Evolutionary conservation across 2,329 filamentous ascomycete species (phyloP), one percentile per base, ranked within the genome.

Genomic region (Pseudocercospora musae): DNA sequence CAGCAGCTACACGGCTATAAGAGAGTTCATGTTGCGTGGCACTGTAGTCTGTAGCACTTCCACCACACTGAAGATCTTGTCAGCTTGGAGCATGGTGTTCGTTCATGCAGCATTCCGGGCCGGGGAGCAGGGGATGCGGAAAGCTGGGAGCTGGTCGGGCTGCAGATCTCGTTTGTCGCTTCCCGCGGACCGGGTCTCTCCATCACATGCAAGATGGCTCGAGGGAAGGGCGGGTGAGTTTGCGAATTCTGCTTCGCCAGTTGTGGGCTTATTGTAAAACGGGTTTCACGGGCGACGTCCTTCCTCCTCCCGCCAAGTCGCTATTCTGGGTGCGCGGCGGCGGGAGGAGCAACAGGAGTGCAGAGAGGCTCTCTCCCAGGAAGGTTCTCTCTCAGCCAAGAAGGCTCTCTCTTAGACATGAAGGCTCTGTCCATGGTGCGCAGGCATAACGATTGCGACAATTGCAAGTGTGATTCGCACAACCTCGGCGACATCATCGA

Each of bases 121-220:
- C 53, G 57, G 27, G 29, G 20, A 31, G 31, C 54, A 49, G 52
- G 58, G 62, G 50, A 50, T 23, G 29, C 52, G 29, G 29, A 31
- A 54, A 48, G 8, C 27, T 27, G 48, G 40, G 57, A 46, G 42
- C 25, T 60, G 53, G 52, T 37, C n/a, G 27, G 37, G 23, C 15
- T 29, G 57, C 57, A 60, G 61, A 63, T 60, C 61, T 60, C 57
- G 58, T 60, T 60, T 54, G 62, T 25, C 25, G 27, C 40, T 56
- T 44, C 62, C 62, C 53, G 44, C 33, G 44, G 21, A 15, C 33
- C 53, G 23, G 55, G 55, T 20, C 18, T 46, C n/a, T 57, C 37
- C n/a, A 40, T 40, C 55, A 57, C 55, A 57, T 46, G 55, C 52
- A 40, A 33, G 52, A 54, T 37, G 6, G 52, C 21, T 52, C 21